Percentiles rank a stretch among this genome's conserved stretches.
Evolutionary conservation across 2,329 filamentous ascomycete genomes (phyloP).

Genomic region (Colletotrichum lini): DNA sequence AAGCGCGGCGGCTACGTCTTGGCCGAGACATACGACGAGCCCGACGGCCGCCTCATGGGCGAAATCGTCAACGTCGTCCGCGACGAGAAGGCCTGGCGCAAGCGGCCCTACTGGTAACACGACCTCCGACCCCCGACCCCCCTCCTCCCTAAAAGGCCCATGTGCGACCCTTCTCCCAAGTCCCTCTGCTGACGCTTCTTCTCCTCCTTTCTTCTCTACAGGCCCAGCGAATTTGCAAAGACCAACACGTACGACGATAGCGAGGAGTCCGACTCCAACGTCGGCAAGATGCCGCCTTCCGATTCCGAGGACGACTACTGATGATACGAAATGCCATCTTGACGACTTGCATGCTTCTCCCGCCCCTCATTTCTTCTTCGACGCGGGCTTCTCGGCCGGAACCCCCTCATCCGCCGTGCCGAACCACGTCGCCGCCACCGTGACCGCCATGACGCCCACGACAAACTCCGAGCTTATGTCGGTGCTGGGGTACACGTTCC

Average conservation of each 20-base stretch:
- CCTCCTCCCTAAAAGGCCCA: too few relatives aligned
- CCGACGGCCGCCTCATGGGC: conserved; percentile 84
- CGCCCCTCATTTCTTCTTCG: conserved; percentile 42
- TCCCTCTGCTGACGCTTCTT: neutral
- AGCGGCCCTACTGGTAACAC: conserved; percentile 84
- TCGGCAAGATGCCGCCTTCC: conserved; percentile 88
- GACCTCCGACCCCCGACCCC: too few relatives aligned
- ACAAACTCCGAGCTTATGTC: conserved; percentile 70
- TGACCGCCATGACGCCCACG: conserved; percentile 78
- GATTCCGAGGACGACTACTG: conserved; percentile 79
- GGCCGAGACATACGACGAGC: conserved; percentile 78
- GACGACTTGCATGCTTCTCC: conserved; percentile 13
- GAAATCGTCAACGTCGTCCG: conserved; percentile 95
- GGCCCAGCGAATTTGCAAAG: conserved; percentile 86
- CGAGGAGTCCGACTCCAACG: conserved; percentile 83
- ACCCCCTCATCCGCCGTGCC: conserved; percentile 63
- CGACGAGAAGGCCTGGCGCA: conserved; percentile 93
- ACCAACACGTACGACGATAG: conserved; percentile 72
- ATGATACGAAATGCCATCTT: conserved; percentile 27
- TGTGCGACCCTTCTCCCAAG: neutral
- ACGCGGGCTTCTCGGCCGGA: conserved; percentile 44
- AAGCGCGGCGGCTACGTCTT: conserved; percentile 90
- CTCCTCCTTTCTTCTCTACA: conserved; percentile 50
- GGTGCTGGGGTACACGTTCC: conserved; percentile 93
- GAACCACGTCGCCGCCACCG: conserved; percentile 74